Base-by-base conservation (phyloP, 345 rosid species). In the Gossypioides kirkii region DNA sequence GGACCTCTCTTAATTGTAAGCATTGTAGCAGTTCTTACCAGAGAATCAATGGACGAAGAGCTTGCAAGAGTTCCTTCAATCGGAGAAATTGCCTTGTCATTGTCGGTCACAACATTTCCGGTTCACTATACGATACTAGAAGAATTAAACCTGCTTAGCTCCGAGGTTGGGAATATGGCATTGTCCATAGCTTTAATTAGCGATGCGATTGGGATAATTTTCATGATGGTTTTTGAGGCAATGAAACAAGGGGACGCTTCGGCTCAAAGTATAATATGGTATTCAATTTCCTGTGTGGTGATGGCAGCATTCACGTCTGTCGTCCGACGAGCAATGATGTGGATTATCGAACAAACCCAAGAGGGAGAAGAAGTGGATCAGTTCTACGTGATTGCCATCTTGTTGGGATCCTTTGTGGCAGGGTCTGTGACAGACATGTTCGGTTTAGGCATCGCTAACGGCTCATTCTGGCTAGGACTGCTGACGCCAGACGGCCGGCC, bases 41-140 rank as follows among this genome's bases (percentile, higher is more conserved):
- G 84, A 25, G 56, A 69, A 20, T 23, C 69, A 6, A 85, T 83
- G 89, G 78, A 74, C 56, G 28, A 52, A 20, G 42, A 42, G 3
- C 65, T 87, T 8, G 47, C 72, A 87, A 38, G n/a, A 58, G 6
- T 14, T 66, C 25, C 70, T 13, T 66, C 70, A 25, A 46, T 66
- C 8, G 70, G 54, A 23, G 20, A 6, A 8, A 14, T 66, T 46
- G 70, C 70, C 3, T 6, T 36, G 4, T 23, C 41, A 7, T 0
- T 66, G 53, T 16, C 70, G 7, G 3, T 66, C 8, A 66, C 70
- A 66, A 10, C 20, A 45, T 66, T 66, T 66, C 70, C 70, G 20
- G 16, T 66, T 46, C 70, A 66, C 3, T 66, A 23, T 46, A 4
- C 55, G 1, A 1, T 66, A 14, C 70, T 66, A 3, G 18, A 46